Evolutionary conservation across 257 asterid species (phyloP), one percentile per base, ranked within the genome.

Genomic region (Oldenlandia corymbosa): DNA sequence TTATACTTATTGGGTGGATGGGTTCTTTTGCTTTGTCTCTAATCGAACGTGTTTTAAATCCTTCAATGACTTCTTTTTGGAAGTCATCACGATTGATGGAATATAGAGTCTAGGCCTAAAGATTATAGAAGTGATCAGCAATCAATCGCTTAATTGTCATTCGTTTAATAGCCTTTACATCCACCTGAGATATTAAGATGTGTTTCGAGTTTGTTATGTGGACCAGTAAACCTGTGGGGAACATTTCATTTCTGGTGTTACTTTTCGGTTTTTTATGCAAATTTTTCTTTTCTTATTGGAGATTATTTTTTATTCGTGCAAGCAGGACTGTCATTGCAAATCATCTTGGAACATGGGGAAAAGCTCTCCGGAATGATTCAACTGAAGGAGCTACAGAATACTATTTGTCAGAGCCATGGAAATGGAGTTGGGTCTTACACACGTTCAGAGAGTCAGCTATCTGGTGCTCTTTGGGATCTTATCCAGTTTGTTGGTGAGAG

Each of bases 401-500:
- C 71, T 21, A 73, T 80, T 62, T 83, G 83, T 75, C 95, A 91
- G 77, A 71, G 77, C 66, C 84, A 63, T 75, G 75, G 82, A 73
- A 60, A 84, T 68, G 81, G 71, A 67, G 66, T 55, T 70, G 88
- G 76, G 42, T 68, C 91, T 60, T 75, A 66, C 71, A 77, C 82
- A 64, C 73, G 72, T 74, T 80, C 95, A 55, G 86, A 80, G 75
- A 58, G 68, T 74, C 83, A 69, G 21, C 68, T 80, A 71, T 78
- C 95, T 68, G 95, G 95, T 65, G 88, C 96, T 74, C 90, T 89
- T 50, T 92, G 99, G 99, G 97, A 87, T 81, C 91, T 92, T 61
- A 87, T 89, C 67, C 99, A 92, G 75, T 75, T 89, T 73, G 95
- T 87, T 34, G 99, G 99, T 34, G 97, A 92, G 74, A 84, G 80